Percentiles rank a stretch among this genome's conserved stretches.
Conservation (phyloP, 2,329 filamentous ascomycete species). For the Magnaporthiopsis incrustans region DNA sequence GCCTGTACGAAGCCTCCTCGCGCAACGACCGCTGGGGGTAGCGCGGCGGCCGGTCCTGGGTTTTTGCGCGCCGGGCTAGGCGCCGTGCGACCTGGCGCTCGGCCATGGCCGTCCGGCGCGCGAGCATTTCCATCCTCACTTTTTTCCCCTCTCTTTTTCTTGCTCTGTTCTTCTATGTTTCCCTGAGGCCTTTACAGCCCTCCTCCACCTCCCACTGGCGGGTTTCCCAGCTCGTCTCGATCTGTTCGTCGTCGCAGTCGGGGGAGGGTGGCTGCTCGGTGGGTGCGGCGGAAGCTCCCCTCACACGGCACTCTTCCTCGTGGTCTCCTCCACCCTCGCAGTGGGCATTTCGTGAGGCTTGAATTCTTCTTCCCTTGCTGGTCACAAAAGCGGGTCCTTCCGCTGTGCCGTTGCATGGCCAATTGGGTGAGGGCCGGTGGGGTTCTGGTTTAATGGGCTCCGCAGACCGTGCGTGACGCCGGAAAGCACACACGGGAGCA, state of each 20-base stretch:
- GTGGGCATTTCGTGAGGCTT: not conserved
- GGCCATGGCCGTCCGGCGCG: constrained; percentile 57
- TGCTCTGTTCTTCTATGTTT: not conserved
- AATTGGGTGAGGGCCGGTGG: not conserved
- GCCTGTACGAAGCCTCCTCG: constrained; percentile 20
- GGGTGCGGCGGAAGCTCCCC: not conserved
- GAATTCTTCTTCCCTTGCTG: not conserved
- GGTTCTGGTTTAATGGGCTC: not conserved
- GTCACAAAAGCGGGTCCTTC: not conserved
- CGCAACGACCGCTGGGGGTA: constrained; percentile 24
- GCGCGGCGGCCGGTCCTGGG: not conserved
- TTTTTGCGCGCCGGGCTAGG: constrained; percentile 16
- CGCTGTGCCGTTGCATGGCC: not conserved
- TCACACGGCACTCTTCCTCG: not conserved
- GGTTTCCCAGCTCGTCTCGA: not conserved
- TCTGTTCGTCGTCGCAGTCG: not conserved
- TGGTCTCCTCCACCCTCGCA: not conserved
- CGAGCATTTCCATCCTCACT: constrained; percentile 67
- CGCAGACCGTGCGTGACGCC: not conserved
- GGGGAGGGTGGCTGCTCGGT: constrained; percentile 9
- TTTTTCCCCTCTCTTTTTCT: not conserved
- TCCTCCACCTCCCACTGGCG: no score
- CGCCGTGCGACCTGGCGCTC: constrained; percentile 53
- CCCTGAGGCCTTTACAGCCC: not conserved
- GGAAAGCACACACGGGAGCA: not conserved